Percentiles rank a stretch among this genome's conserved stretches.
phyloP scores from a whole-genome alignment of 2,329 filamentous ascomycete genomes.

The Fusarium citri region DNA sequence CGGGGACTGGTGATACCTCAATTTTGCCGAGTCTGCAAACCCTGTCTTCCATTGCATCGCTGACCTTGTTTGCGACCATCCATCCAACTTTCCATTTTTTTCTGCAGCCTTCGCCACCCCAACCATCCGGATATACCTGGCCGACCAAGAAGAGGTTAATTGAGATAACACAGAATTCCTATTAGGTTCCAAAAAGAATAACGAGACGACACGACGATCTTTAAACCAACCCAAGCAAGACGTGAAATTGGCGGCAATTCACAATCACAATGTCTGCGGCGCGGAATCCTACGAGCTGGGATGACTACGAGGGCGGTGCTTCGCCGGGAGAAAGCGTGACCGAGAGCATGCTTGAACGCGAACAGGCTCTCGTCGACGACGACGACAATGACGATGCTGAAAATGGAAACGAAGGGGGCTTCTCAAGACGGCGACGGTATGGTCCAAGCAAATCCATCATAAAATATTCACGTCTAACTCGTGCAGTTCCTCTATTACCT shows the following conservation, averaged over 20 bases:
- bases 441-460: background rate
- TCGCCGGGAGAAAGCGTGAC: slow-evolving; percentile 58
- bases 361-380: slow-evolving; percentile 60
- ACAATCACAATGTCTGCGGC: slow-evolving; percentile 45
- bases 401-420: slow-evolving; percentile 42
- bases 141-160: slow-evolving; percentile 4
- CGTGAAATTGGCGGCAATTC: slow-evolving; percentile 20
- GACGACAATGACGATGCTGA: slow-evolving; percentile 52
- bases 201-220: slow-evolving; percentile 5
- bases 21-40: slow-evolving; percentile 17
- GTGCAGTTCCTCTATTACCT: slow-evolving; percentile 68
- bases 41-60: slow-evolving; percentile 22
- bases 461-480: slow-evolving; percentile 7
- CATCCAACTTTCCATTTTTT: slow-evolving; percentile 35
- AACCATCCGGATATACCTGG: slow-evolving; percentile 13
- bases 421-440: slow-evolving; percentile 50
- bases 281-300: slow-evolving; percentile 59
- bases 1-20: slow-evolving; percentile 8
- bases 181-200: background rate
- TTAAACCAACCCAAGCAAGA: background rate
- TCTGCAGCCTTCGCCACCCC: slow-evolving; percentile 31
- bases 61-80: slow-evolving; percentile 23
- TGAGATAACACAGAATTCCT: background rate
- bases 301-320: slow-evolving; percentile 58
- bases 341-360: slow-evolving; percentile 57